Percentiles rank a stretch among this genome's conserved stretches.
Evolutionary conservation across 805 yeast genomes (phyloP).

Genomic region (Zygosaccharomyces kombuchaensis): DNA sequence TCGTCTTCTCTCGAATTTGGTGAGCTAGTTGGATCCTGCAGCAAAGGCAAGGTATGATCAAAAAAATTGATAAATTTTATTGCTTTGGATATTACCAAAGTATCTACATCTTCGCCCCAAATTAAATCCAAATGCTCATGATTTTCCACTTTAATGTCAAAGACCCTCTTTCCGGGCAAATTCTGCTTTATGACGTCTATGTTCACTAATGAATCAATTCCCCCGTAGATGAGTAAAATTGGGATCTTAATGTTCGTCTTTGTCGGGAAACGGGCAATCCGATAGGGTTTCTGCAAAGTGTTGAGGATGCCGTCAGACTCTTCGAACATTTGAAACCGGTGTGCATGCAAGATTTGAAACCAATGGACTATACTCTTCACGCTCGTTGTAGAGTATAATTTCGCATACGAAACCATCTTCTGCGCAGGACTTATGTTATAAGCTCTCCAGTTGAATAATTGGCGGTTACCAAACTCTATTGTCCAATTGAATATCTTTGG

Average conservation of each 20-base stretch:
- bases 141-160: slow-evolving; percentile 52
- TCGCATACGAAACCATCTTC: slow-evolving; percentile 76
- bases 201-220: slow-evolving; percentile 78
- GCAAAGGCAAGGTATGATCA: slow-evolving; percentile 13
- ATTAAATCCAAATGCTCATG: slow-evolving; percentile 89
- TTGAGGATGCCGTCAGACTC: slow-evolving; percentile 46
- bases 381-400: slow-evolving; percentile 84
- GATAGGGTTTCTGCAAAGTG: slow-evolving; percentile 35
- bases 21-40: slow-evolving; percentile 2
- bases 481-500: slow-evolving; percentile 35
- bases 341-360: slow-evolving; percentile 82
- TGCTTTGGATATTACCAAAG: slow-evolving; percentile 42
- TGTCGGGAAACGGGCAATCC: slow-evolving; percentile 49
- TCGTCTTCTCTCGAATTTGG: slow-evolving; percentile 3
- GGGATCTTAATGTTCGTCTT: slow-evolving; percentile 63
- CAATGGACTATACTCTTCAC: slow-evolving; percentile 94
- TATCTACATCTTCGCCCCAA: slow-evolving; percentile 73
- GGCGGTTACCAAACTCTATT: slow-evolving; percentile 64
- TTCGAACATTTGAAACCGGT: slow-evolving; percentile 84
- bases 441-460: slow-evolving; percentile 78
- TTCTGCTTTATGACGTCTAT: slow-evolving; percentile 67
- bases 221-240: slow-evolving; percentile 74
- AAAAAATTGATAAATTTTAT: slow-evolving; percentile 36
- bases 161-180: slow-evolving; percentile 51
- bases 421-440: slow-evolving; percentile 66